Conservation (phyloP, 495 filamentous ascomycete genomes). For the Podospora didyma region DNA sequence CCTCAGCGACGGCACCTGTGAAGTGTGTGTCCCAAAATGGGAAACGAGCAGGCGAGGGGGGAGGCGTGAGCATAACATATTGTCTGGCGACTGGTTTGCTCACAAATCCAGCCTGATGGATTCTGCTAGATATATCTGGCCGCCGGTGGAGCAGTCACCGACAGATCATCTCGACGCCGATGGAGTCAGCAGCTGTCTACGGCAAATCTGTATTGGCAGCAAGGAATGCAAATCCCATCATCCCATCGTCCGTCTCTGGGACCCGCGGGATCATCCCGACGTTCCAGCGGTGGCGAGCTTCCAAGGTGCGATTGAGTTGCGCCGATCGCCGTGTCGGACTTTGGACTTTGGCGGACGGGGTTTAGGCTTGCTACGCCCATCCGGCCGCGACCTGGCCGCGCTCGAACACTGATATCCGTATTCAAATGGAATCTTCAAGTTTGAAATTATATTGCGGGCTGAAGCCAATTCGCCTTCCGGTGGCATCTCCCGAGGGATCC, state of each 20-base stretch:
- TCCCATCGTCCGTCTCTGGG: not conserved
- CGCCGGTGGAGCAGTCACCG: not conserved
- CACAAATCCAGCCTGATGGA: slow-evolving; percentile 21
- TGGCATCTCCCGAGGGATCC: slow-evolving; percentile 9
- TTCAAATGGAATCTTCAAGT: not conserved
- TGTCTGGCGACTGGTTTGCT: slow-evolving; percentile 6
- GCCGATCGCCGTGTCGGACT: slow-evolving; percentile 13
- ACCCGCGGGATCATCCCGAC: too few relatives aligned
- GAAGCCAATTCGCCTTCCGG: not conserved
- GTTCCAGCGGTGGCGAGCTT: too few relatives aligned
- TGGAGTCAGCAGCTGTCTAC: slow-evolving; percentile 3
- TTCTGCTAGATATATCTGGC: slow-evolving; percentile 4
- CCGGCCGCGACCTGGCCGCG: slow-evolving; percentile 1
- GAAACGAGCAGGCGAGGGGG: not conserved
- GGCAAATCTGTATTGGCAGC: too few relatives aligned
- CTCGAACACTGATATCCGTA: not conserved
- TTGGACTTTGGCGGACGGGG: slow-evolving; percentile 16
- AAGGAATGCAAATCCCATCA: not conserved
- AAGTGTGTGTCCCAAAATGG: not conserved
- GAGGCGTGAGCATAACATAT: slow-evolving; percentile 3
- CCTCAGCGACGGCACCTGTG: not conserved
- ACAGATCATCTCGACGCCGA: slow-evolving; percentile 1
- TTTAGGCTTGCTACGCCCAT: not conserved
- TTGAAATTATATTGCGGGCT: not conserved
- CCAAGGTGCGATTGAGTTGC: not conserved